Percentiles rank a stretch among this genome's conserved stretches.
Conservation (phyloP, 2,329 filamentous ascomycete species). For the Colletotrichum sp. region DNA sequence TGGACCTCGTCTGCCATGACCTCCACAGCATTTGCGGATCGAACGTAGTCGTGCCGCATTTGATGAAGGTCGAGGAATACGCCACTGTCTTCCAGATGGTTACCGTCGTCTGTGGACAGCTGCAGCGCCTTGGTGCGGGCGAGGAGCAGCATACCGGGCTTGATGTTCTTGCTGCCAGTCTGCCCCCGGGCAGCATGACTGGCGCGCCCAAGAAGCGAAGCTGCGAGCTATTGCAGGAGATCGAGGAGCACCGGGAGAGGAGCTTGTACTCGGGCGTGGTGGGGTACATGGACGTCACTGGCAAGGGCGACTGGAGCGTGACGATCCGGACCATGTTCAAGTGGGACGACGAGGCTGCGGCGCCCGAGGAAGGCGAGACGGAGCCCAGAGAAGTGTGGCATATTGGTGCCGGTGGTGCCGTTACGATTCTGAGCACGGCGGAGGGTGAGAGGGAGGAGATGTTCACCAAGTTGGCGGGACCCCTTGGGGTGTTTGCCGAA, state of each 20-base stretch:
- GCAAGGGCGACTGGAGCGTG: slow-evolving; percentile 88
- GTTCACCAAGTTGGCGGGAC: slow-evolving; percentile 73
- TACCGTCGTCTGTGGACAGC: slow-evolving; percentile 78
- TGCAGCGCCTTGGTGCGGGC: slow-evolving; percentile 39
- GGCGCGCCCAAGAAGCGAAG: slow-evolving; percentile 93
- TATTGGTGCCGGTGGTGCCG: slow-evolving; percentile 87
- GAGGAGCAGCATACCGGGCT: slow-evolving; percentile 62
- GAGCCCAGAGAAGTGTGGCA: slow-evolving; percentile 69
- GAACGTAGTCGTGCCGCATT: slow-evolving; percentile 74
- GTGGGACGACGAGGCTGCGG: slow-evolving; percentile 65
- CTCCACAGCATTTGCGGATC: slow-evolving; percentile 83
- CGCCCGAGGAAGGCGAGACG: slow-evolving; percentile 30
- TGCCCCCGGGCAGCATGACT: slow-evolving; percentile 95
- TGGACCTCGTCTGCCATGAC: slow-evolving; percentile 94
- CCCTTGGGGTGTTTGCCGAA: slow-evolving; percentile 55
- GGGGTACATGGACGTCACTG: slow-evolving; percentile 87
- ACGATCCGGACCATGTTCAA: slow-evolving; percentile 83
- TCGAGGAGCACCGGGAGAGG: slow-evolving; percentile 70
- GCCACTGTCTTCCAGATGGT: slow-evolving; percentile 92
- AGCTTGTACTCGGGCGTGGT: slow-evolving; percentile 88
- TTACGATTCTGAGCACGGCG: slow-evolving; percentile 83
- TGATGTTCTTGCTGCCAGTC: slow-evolving; percentile 75
- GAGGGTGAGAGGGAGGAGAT: slow-evolving; percentile 91
- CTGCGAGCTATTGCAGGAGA: slow-evolving; percentile 77
- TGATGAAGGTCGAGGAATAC: slow-evolving; percentile 91